Evolutionary conservation across 78 protist genomes (phyloP).

Genomic region (Pelomyxa schiedti): DNA sequence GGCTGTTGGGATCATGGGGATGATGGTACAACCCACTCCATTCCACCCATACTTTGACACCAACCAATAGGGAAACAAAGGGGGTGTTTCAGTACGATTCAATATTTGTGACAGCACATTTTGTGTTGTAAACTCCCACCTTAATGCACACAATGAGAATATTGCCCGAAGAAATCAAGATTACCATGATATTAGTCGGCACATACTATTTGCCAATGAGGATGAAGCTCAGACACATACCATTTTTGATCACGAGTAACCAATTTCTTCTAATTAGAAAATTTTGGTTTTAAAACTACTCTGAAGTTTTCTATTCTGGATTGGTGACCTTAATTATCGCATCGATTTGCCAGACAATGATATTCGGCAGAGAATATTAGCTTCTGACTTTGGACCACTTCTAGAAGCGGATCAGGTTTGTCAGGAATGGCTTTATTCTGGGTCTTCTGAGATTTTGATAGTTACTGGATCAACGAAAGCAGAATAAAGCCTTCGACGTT

Average conservation of each 20-base stretch:
- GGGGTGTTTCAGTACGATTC: constrained; percentile 71
- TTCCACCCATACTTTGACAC: constrained; percentile 8
- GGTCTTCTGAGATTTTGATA: background rate
- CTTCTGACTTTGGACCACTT: constrained; percentile 20
- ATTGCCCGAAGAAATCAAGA: constrained; percentile 64
- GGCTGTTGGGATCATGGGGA: constrained; percentile 64
- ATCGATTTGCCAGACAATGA: constrained; percentile 47
- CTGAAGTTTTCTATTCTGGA: constrained; percentile 57
- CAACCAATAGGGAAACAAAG: constrained; percentile 70
- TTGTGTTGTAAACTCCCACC: constrained; percentile 67
- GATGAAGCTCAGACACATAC: constrained; percentile 5
- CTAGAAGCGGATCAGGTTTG: constrained; percentile 48
- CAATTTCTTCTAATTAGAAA: background rate
- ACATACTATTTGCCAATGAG: constrained; percentile 11
- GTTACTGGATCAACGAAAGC: constrained; percentile 30
- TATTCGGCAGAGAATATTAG: constrained; percentile 16
- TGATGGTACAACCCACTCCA: constrained; percentile 54
- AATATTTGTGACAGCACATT: constrained; percentile 46
- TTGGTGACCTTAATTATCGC: constrained; percentile 87
- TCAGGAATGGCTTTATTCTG: background rate
- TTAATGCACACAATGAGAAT: constrained; percentile 85
- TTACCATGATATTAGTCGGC: constrained; percentile 44
- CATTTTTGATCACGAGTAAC: constrained; percentile 50
- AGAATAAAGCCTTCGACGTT: constrained; percentile 53
- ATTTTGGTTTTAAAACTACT: background rate